phyloP scores from a whole-genome alignment of 495 filamentous ascomycete species.

The Aspergillus ellipticus region DNA sequence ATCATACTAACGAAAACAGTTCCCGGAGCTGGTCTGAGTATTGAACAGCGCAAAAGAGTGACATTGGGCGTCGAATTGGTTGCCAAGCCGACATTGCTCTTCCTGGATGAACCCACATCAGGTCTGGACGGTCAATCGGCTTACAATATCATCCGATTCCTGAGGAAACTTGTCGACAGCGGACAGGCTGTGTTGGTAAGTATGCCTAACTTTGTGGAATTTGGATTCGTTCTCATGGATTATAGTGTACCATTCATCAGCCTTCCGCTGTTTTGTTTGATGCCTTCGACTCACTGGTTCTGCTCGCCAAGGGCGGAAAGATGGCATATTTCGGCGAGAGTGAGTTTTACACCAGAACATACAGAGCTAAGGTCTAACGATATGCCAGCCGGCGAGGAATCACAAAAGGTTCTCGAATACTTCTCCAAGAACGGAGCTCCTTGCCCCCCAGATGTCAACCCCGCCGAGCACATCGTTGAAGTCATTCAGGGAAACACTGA shows the following conservation, averaged over 20 bases:
- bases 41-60: constrained; percentile 85
- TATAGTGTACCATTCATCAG: constrained; percentile 81
- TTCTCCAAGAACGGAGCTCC: constrained; percentile 50
- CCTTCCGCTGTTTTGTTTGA: constrained; percentile 67
- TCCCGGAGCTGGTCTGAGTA: constrained; percentile 70
- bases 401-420: constrained; percentile 54
- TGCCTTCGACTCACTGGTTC: constrained; percentile 46
- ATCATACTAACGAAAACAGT: constrained; percentile 20
- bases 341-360: constrained; percentile 18
- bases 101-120: constrained; percentile 63
- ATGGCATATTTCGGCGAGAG: constrained; percentile 58
- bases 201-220: neutral
- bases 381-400: constrained; percentile 60
- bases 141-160: constrained; percentile 66
- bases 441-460: constrained; percentile 49
- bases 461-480: constrained; percentile 56
- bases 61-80: constrained; percentile 78
- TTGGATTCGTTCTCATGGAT: neutral
- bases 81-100: constrained; percentile 61
- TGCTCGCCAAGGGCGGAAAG: constrained; percentile 50
- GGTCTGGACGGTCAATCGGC: constrained; percentile 63
- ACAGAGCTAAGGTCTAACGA: constrained; percentile 1
- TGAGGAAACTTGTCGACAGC: constrained; percentile 75
- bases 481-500: constrained; percentile 36
- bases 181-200: constrained; percentile 75